These are phyloP conservation scores for Lactifluus echinatus DNA, from an alignment of 768 basidiomycete species.

Conservation along the genomic window DNA sequence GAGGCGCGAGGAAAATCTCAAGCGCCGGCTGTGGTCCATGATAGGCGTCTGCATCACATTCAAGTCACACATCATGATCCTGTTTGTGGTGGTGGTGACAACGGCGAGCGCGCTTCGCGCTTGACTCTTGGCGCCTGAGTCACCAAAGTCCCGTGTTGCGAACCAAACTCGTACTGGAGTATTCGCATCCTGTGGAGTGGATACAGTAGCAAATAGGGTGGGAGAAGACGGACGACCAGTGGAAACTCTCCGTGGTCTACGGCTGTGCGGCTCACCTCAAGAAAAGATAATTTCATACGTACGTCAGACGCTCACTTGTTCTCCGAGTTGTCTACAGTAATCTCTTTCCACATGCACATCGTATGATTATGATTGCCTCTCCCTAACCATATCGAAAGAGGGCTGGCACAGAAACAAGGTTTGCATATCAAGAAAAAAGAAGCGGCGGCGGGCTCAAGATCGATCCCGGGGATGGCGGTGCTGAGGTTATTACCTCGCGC, in stretches of 20 bases:
- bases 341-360: background rate
- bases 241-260: background rate
- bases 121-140: background rate
- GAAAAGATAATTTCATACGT: background rate
- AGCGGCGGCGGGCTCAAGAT: background rate
- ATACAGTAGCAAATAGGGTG: background rate
- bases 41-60: background rate
- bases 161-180: too few relatives aligned
- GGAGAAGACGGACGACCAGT: background rate
- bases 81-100: too few relatives aligned
- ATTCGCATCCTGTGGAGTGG: too few relatives aligned
- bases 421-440: background rate
- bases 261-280: background rate
- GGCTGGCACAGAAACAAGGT: background rate
- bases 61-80: background rate
- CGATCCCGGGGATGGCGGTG: constrained; percentile 15
- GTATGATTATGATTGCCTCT: background rate
- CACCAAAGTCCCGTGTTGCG: background rate
- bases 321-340: background rate
- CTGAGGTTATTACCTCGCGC: constrained; percentile 1
- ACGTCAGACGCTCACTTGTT: background rate
- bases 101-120: background rate
- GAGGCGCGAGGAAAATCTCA: background rate
- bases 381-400: background rate
- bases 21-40: background rate